phyloP scores from a whole-genome alignment of 441 rosid genomes.

The Euphorbia schlechtendalii region DNA sequence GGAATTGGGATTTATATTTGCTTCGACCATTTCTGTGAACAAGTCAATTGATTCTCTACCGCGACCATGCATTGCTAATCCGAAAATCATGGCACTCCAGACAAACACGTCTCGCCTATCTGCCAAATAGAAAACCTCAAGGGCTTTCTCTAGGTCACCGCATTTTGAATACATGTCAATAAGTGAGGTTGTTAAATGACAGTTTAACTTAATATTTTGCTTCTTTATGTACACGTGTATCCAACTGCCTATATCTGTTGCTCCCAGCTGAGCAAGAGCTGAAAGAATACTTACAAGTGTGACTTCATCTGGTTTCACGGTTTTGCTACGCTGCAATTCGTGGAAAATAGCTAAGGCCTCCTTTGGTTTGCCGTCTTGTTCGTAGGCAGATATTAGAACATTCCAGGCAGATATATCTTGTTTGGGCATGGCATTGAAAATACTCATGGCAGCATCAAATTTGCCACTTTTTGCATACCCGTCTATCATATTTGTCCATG shows the following conservation, averaged over 20 bases:
- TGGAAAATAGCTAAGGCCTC: slow-evolving; percentile 53
- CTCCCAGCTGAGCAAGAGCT: slow-evolving; percentile 66
- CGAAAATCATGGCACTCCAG: slow-evolving; percentile 74
- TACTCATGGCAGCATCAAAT: slow-evolving; percentile 39
- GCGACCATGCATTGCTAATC: slow-evolving; percentile 62
- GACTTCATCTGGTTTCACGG: slow-evolving; percentile 42
- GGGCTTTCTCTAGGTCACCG: slow-evolving; percentile 58
- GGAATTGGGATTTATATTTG: slow-evolving; percentile 48
- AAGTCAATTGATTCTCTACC: slow-evolving; percentile 49
- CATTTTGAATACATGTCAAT: slow-evolving; percentile 77
- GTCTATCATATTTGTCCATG: slow-evolving; percentile 67
- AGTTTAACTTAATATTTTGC: slow-evolving; percentile 40
- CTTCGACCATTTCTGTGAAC: slow-evolving; percentile 52
- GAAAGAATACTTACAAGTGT: slow-evolving; percentile 57
- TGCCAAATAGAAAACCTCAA: slow-evolving; percentile 46
- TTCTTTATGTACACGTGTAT: slow-evolving; percentile 48
- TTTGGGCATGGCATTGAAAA: slow-evolving; percentile 48
- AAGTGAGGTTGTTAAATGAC: slow-evolving; percentile 50
- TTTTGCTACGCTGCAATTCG: slow-evolving; percentile 44
- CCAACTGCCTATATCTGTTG: slow-evolving; percentile 45
- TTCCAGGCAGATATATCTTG: slow-evolving; percentile 61
- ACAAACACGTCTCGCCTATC: slow-evolving; percentile 56
- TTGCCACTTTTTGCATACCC: slow-evolving; percentile 55
- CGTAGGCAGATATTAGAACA: slow-evolving; percentile 60
- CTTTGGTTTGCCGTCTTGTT: slow-evolving; percentile 56